Base-by-base conservation (phyloP, 2,329 filamentous ascomycete genomes). In the Colletotrichum eleusines region DNA sequence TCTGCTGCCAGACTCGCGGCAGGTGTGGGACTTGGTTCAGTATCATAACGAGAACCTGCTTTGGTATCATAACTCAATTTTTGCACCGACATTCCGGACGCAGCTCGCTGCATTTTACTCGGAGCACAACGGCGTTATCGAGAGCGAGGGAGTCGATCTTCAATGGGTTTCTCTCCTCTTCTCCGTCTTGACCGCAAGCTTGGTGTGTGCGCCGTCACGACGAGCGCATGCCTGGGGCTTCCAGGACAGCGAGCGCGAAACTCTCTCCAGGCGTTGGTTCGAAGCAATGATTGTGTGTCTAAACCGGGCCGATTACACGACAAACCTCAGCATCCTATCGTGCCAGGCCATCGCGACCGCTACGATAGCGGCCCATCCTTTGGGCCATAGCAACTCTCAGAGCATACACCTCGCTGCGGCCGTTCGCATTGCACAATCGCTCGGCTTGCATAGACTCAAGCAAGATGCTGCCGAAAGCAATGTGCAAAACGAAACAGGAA, bases 321-420 rank as follows among this genome's bases (percentile, higher is more conserved):
- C 81, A 46, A 76, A 77, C 51, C 81, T 83, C 71, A 81, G 81
- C 16, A 77, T 84, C 2, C 79, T 82, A 55, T 80, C 82, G 0
- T 78, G 86, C 4, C 81, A 86, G 73, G 81, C 84, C 5, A 84
- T 87, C 48, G 77, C 83, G 12, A 83, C 81, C 1, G 76, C 85
- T 38, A 85, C 85, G n/a, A 82, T 84, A 3, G 83, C 83, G 11
- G 84, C 84, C 11, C 85, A 87, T 74, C 76, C 85, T 20, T 78
- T 86, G 1, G 85, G 85, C 1, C 82, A 81, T 31, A 83, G 83
- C 8, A 85, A 84, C 72, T 82, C 82, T 51, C 84, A 84, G 69
- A 81, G 80, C 5, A 82, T 84, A 1, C 78, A 84, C 26, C 78
- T 86, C 11, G 82, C 81, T 3, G 80, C 83, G 1, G 84, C 82